A percentile compares a stretch with the other conserved stretches of the same genome.
Conservation (phyloP, 768 basidiomycete genomes). For the Lactifluus subvellereus region DNA sequence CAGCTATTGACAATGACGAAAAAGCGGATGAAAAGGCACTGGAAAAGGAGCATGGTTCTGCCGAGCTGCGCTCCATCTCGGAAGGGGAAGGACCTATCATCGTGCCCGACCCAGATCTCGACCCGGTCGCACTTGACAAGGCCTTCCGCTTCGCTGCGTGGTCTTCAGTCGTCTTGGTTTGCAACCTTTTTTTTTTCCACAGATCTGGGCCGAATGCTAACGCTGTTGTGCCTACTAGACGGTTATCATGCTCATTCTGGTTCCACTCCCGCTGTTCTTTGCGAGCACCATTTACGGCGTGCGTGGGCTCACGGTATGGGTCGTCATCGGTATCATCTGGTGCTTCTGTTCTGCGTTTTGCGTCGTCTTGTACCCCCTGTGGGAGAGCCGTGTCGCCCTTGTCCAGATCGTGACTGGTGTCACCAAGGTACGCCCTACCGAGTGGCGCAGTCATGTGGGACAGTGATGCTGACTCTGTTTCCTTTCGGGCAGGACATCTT, state of each 20-base stretch:
- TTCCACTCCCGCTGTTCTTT: slow-evolving; percentile 86
- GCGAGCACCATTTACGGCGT: slow-evolving; percentile 65
- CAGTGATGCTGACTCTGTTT: not conserved
- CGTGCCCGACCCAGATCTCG: slow-evolving; percentile 48
- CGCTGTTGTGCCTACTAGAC: slow-evolving; percentile 35
- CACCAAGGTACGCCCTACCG: slow-evolving; percentile 44
- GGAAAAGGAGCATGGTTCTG: slow-evolving; percentile 33
- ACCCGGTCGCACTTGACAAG: slow-evolving; percentile 56
- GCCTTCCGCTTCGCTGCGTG: slow-evolving; percentile 79
- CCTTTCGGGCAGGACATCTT: slow-evolving; percentile 36
- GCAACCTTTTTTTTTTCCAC: slow-evolving; percentile 23
- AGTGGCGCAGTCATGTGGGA: not conserved
- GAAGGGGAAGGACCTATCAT: slow-evolving; percentile 33
- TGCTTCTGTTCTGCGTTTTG: slow-evolving; percentile 67
- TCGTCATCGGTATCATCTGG: slow-evolving; percentile 79
- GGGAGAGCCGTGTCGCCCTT: slow-evolving; percentile 71
- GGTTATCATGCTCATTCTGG: slow-evolving; percentile 59
- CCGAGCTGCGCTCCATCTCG: slow-evolving; percentile 24
- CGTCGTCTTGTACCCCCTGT: slow-evolving; percentile 83
- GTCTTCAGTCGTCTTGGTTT: slow-evolving; percentile 61
- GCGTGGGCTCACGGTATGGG: slow-evolving; percentile 70
- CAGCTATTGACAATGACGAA: slow-evolving; percentile 21
- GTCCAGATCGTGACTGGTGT: slow-evolving; percentile 53
- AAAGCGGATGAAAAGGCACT: slow-evolving; percentile 32
- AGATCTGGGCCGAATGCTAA: slow-evolving; percentile 1